Evolutionary conservation across 352 stramenopile genomes (phyloP), one percentile per base, ranked within the genome.

Genomic region (Phytophthora rubi): DNA sequence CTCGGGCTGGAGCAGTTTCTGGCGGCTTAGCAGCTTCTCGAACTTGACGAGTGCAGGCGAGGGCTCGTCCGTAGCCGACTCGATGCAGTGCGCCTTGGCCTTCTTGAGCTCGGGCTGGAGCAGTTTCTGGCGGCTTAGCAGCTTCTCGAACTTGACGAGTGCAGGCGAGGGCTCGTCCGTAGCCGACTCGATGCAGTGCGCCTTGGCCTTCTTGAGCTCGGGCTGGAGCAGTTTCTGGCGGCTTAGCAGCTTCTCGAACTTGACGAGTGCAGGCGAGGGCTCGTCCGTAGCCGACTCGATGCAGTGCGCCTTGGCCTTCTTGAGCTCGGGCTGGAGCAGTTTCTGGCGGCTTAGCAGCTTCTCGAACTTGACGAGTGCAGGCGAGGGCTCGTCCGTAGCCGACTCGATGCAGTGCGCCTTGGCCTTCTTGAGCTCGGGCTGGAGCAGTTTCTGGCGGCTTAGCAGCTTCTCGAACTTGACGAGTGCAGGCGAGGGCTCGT

Each of bases 401-500:
- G 18, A 21, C 18, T 21, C 18, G 18, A 21, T 0, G 18, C 18
- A 21, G 18, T 21, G 18, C 18, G 18, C 18, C 18, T 21, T 21
- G 18, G 84, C 85, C 30, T 79, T 80, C 74, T 91, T 92, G 10
- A 94, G 71, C 47, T 76, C 45, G 0, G 84, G 80, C 37, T 86
- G 83, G 18, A 94, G 71, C 35, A 92, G 55, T 35, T 82, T 81
- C 62, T 90, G 80, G 8, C 76, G 77, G 37, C 67, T 80, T 28
- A 94, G 52, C 7, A 94, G 65, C 79, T 90, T 92, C 73, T 94
- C 86, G 45, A 92, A 94, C 26, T 77, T 76, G 39, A 87, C 76
- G 21, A 93, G 71, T 18, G 80, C 73, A 2, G 58, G 7, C 7
- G 82, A 82, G 0, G 86, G 86, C 23, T 73, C 55, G 59, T 93